phyloP scores from a whole-genome alignment of 495 filamentous ascomycete species.

The Clohesyomyces aquaticus region DNA sequence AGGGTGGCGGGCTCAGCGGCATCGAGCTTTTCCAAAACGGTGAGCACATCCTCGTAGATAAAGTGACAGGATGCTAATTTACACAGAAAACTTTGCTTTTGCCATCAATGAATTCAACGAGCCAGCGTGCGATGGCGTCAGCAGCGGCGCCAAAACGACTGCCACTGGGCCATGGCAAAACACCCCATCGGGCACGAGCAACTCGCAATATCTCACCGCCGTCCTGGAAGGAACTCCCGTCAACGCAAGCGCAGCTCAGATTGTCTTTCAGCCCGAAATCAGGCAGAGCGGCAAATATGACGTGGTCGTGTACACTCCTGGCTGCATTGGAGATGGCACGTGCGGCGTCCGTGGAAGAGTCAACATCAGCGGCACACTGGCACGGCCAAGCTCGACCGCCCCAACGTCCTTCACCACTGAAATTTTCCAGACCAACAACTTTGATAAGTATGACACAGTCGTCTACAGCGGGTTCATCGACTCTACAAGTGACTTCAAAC shows the following conservation, averaged over 20 bases:
- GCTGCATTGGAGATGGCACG: slow-evolving; percentile 77
- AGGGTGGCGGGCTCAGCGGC: slow-evolving; percentile 82
- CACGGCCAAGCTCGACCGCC: slow-evolving; percentile 46
- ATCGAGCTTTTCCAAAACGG: slow-evolving; percentile 86
- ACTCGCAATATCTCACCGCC: slow-evolving; percentile 76
- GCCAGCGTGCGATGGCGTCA: slow-evolving; percentile 72
- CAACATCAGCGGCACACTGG: slow-evolving; percentile 74
- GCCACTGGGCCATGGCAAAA: slow-evolving; percentile 73
- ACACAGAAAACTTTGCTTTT: slow-evolving; percentile 75
- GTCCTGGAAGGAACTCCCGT: slow-evolving; percentile 57
- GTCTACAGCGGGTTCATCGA: slow-evolving; percentile 87
- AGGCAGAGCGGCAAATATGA: slow-evolving; percentile 87
- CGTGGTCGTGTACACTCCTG: slow-evolving; percentile 86
- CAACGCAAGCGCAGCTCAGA: slow-evolving; percentile 54
- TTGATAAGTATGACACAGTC: slow-evolving; percentile 91
- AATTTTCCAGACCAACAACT: slow-evolving; percentile 86
- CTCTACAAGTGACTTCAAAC: slow-evolving; percentile 72
- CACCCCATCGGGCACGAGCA: slow-evolving; percentile 62
- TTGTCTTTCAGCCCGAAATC: slow-evolving; percentile 82
- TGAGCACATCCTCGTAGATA: slow-evolving; percentile 40
- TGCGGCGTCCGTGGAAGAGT: slow-evolving; percentile 76
- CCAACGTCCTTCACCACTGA: slow-evolving; percentile 50
- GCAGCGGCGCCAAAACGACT: slow-evolving; percentile 66
- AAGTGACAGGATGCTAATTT: slow-evolving; percentile 35
- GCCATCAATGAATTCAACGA: slow-evolving; percentile 88